Evolutionary conservation across 2,329 filamentous ascomycete species (phyloP).

Genomic region (Pseudogymnoascus sp.): DNA sequence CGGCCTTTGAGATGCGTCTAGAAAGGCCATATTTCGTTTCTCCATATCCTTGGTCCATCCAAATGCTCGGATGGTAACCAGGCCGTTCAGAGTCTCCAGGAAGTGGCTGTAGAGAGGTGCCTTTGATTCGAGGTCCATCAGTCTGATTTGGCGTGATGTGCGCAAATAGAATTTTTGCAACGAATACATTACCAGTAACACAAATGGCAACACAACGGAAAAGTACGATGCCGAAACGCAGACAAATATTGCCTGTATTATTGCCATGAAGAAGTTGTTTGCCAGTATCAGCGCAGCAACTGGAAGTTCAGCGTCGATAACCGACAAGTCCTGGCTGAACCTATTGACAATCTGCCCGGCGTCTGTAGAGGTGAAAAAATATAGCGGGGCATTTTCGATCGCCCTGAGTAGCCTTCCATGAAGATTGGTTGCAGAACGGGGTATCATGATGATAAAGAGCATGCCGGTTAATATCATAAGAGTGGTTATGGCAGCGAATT

Average conservation of each 20-base stretch:
- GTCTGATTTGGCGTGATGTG: conserved; percentile 50
- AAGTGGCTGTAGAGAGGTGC: conserved; percentile 51
- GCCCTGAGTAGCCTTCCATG: conserved; percentile 40
- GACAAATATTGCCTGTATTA: conserved; percentile 30
- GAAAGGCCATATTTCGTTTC: conserved; percentile 36
- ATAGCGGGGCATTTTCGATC: conserved; percentile 33
- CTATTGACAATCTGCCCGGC: conserved; percentile 34
- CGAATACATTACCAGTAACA: conserved; percentile 38
- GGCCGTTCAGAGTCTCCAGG: conserved; percentile 44
- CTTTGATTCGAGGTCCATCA: conserved; percentile 54
- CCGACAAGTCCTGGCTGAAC: conserved; percentile 36
- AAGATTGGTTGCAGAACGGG: conserved; percentile 41
- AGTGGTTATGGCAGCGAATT: conserved; percentile 7
- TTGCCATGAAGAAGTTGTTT: conserved; percentile 32
- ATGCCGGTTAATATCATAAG: conserved; percentile 19
- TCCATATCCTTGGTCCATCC: conserved; percentile 41
- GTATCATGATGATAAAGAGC: conserved; percentile 46
- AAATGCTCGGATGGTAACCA: conserved; percentile 48
- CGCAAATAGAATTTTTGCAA: conserved; percentile 50
- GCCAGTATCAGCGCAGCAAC: conserved; percentile 19
- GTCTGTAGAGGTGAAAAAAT: conserved; percentile 36
- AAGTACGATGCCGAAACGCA: conserved; percentile 35
- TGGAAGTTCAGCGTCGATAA: conserved; percentile 24
- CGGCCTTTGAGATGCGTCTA: conserved; percentile 47
- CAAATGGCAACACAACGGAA: conserved; percentile 41